Conservation (phyloP, 495 filamentous ascomycete genomes). For the Lentithecium fluviatile region DNA sequence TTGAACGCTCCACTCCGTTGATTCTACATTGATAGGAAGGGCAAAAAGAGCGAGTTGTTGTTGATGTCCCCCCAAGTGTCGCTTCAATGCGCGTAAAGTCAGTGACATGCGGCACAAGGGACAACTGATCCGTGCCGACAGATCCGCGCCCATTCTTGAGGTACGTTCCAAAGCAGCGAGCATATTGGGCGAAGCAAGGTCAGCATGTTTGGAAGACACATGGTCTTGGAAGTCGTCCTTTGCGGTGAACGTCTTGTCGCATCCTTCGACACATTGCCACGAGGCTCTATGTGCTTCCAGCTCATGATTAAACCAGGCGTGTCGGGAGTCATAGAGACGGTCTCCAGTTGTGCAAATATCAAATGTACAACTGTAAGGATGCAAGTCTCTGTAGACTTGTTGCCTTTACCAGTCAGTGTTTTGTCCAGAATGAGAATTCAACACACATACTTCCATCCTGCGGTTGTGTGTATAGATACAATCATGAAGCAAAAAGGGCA, state of each 20-base stretch:
- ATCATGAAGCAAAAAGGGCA: constrained; percentile 35
- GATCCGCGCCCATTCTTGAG: not conserved
- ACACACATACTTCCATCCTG: constrained; percentile 20
- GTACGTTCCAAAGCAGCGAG: constrained; percentile 6
- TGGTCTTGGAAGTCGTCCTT: constrained; percentile 10
- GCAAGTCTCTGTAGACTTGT: constrained; percentile 33
- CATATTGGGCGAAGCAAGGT: not conserved
- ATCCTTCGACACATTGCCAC: constrained; percentile 26
- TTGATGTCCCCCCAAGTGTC: constrained; percentile 34
- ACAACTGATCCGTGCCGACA: not conserved
- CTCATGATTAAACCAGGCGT: constrained; percentile 29
- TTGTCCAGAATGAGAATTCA: not conserved
- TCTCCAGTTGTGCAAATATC: constrained; percentile 26
- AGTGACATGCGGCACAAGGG: constrained; percentile 7
- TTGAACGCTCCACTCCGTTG: constrained; percentile 18
- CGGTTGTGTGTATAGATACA: constrained; percentile 24
- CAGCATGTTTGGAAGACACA: constrained; percentile 6
- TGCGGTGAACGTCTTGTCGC: constrained; percentile 4
- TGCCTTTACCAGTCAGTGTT: constrained; percentile 3
- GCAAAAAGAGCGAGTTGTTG: constrained; percentile 38
- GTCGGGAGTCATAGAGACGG: constrained; percentile 30
- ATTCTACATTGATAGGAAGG: constrained; percentile 32
- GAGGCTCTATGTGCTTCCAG: constrained; percentile 21
- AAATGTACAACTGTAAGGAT: constrained; percentile 31
- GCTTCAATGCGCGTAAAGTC: constrained; percentile 9